Evolutionary conservation across 1,284 basidiomycete genomes (phyloP).

Genomic region (Heterobasidion parviporum): DNA sequence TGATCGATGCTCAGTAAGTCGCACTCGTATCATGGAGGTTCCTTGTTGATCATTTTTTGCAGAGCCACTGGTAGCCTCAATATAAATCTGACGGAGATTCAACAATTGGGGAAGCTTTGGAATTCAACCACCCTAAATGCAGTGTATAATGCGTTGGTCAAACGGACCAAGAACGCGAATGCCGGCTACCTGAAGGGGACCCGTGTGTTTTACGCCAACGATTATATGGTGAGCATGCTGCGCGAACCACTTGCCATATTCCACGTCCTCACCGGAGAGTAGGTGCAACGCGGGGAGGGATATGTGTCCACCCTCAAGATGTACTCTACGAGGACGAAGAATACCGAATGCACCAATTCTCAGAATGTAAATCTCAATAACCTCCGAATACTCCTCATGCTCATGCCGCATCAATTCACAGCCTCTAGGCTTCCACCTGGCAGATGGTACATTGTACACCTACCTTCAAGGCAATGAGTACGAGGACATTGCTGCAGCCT

Average conservation of each 20-base stretch:
- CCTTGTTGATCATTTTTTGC: background rate
- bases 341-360: slow-evolving; percentile 57
- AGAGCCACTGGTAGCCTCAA: slow-evolving; percentile 51
- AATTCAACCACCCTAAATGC: slow-evolving; percentile 31
- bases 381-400: background rate
- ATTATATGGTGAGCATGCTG: slow-evolving; percentile 48
- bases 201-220: slow-evolving; percentile 57
- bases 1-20: slow-evolving; percentile 47
- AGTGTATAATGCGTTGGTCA: slow-evolving; percentile 31
- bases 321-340: slow-evolving; percentile 52
- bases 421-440: slow-evolving; percentile 59
- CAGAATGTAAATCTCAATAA: slow-evolving; percentile 38
- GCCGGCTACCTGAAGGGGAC: slow-evolving; percentile 51
- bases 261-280: background rate
- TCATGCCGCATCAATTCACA: slow-evolving; percentile 14
- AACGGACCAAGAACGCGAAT: slow-evolving; percentile 39
- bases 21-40: background rate
- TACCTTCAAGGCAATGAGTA: slow-evolving; percentile 61
- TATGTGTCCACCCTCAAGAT: slow-evolving; percentile 59
- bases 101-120: slow-evolving; percentile 45
- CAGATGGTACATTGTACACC: slow-evolving; percentile 57
- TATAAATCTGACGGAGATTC: slow-evolving; percentile 45
- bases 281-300: slow-evolving; percentile 52
- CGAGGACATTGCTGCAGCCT: slow-evolving; percentile 56
- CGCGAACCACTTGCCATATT: background rate